phyloP scores from a whole-genome alignment of 345 rosid species.

The Aethionema arabicum region DNA sequence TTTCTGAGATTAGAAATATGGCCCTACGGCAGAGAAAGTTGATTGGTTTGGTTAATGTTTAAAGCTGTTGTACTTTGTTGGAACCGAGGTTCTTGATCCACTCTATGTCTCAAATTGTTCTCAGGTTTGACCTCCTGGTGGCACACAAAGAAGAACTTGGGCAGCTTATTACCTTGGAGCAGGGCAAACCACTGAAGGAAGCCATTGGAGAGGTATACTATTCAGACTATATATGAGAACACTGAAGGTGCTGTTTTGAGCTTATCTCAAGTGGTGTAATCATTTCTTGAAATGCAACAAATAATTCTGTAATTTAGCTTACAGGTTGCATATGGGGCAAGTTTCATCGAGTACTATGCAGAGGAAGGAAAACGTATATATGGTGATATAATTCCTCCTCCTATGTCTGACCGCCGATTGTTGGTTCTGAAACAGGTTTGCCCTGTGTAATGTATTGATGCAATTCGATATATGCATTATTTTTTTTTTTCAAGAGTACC shows the following conservation, averaged over 20 bases:
- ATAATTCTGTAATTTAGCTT: conserved; percentile 35
- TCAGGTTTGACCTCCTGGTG: conserved; percentile 79
- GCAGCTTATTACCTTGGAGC: conserved; percentile 89
- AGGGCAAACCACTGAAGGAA: conserved; percentile 93
- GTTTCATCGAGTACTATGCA: conserved; percentile 83
- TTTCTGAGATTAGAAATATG: conserved; percentile 20
- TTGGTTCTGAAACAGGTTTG: conserved; percentile 83
- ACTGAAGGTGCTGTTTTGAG: conserved; percentile 21
- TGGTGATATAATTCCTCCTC: conserved; percentile 90
- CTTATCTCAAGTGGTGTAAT: conserved; percentile 29
- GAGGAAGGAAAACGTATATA: conserved; percentile 96
- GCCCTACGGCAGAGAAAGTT: neutral
- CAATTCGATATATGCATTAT: conserved; percentile 1
- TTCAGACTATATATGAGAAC: conserved; percentile 21
- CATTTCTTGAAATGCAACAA: conserved; percentile 30
- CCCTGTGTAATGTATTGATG: conserved; percentile 10
- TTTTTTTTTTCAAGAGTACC: conserved; percentile 12
- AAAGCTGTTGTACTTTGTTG: conserved; percentile 20
- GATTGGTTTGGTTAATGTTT: conserved; percentile 15
- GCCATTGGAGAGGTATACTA: conserved; percentile 83
- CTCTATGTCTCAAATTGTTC: conserved; percentile 31
- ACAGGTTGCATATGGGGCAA: conserved; percentile 89
- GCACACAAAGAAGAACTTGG: conserved; percentile 92
- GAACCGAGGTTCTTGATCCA: conserved; percentile 22
- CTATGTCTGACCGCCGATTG: conserved; percentile 74